phyloP scores from a whole-genome alignment of 2,329 filamentous ascomycete genomes.

The Aspergillus fumigatiaffinis region DNA sequence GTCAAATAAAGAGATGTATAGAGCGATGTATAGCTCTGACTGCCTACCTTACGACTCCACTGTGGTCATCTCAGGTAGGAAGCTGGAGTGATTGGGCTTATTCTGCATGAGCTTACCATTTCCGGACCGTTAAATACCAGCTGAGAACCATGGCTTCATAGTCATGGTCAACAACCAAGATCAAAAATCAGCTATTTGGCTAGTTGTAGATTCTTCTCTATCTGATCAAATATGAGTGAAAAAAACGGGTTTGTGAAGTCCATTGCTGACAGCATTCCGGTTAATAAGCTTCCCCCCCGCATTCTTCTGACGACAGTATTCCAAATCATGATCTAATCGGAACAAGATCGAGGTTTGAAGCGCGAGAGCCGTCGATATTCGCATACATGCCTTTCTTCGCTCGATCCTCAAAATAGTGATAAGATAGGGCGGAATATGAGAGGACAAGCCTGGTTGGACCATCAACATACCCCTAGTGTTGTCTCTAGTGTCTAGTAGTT shows the following conservation, averaged over 20 bases:
- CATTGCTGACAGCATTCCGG: conserved; percentile 5
- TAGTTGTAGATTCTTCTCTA: neutral
- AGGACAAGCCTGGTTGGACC: neutral
- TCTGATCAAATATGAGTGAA: neutral
- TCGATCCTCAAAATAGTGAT: neutral
- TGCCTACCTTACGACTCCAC: neutral
- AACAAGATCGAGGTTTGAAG: neutral
- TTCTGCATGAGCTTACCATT: neutral
- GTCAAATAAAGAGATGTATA: neutral
- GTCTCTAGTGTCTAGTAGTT: neutral
- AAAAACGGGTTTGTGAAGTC: neutral
- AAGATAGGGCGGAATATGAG: neutral
- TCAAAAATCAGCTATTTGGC: neutral
- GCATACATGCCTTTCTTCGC: neutral
- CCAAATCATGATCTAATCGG: conserved; percentile 6
- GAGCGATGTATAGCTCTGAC: neutral
- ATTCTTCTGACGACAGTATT: conserved; percentile 3
- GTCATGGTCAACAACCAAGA: neutral
- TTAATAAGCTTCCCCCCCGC: neutral
- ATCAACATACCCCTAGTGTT: conserved; percentile 1
- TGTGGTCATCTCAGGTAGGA: neutral
- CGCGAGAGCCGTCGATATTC: neutral
- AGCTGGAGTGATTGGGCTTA: neutral
- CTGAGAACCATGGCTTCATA: neutral
- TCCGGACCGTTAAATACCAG: neutral